Percentiles rank a stretch among this genome's conserved stretches.
These are phyloP conservation scores for Coniochaeta prunicola DNA, from an alignment of 2,329 filamentous ascomycete genomes.

Conservation along the genomic window DNA sequence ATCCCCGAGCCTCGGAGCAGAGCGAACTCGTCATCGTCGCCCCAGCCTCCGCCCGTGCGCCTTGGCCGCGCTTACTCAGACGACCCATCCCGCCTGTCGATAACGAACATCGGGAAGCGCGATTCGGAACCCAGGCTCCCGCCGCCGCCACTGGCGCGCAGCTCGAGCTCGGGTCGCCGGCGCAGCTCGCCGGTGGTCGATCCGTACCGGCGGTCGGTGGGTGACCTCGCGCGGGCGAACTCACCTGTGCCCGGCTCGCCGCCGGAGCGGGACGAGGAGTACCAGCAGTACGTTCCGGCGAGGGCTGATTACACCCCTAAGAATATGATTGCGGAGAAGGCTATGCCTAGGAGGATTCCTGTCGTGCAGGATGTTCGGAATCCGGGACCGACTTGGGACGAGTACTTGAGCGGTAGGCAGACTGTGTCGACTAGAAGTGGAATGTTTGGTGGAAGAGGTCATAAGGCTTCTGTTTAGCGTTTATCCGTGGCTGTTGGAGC, in stretches of 20 bases:
- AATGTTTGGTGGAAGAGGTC: constrained; percentile 5
- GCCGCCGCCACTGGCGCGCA: not conserved
- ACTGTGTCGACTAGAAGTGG: constrained; percentile 2
- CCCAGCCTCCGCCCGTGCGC: not conserved
- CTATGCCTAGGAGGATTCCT: constrained; percentile 8
- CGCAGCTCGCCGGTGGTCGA: not conserved
- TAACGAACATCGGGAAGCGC: not conserved
- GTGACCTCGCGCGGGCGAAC: not conserved
- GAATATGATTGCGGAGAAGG: constrained; percentile 1
- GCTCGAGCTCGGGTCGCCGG: not conserved
- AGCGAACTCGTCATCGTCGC: not conserved
- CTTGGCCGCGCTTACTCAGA: not conserved
- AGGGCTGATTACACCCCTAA: not conserved
- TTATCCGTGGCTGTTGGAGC: not conserved
- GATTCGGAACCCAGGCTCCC: not conserved
- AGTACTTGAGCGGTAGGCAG: constrained; percentile 15
- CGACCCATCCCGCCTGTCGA: not conserved
- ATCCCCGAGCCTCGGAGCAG: not conserved
- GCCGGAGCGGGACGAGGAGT: not conserved
- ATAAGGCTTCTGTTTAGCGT: constrained; percentile 2
- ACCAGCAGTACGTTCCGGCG: not conserved
- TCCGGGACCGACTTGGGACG: constrained; percentile 20
- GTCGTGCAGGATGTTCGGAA: constrained; percentile 13
- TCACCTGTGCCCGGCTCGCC: not conserved
- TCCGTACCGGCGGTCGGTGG: not conserved